Evolutionary conservation across 352 stramenopile genomes (phyloP).

Genomic region (Phytophthora citricola): DNA sequence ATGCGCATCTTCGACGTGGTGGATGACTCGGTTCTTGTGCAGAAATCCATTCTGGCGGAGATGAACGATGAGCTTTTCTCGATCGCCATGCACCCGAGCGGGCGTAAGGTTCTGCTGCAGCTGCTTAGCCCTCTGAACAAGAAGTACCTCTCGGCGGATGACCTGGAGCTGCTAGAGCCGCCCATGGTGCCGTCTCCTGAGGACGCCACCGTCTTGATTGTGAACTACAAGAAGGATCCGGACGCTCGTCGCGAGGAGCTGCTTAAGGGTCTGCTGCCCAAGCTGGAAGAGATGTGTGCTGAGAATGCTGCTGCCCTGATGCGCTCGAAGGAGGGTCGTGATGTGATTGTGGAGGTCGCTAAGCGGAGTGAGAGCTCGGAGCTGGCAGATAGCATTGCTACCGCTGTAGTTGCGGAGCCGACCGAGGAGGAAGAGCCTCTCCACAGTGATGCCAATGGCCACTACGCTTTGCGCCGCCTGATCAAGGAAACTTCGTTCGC

Average conservation of each 20-base stretch:
- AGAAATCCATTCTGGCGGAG: conserved; percentile 89
- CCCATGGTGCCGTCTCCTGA: conserved; percentile 77
- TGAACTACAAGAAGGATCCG: conserved; percentile 92
- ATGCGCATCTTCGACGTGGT: conserved; percentile 90
- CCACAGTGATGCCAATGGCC: conserved; percentile 74
- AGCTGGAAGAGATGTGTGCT: conserved; percentile 82
- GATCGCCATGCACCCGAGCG: conserved; percentile 75
- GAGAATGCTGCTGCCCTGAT: conserved; percentile 69
- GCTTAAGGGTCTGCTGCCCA: conserved; percentile 77
- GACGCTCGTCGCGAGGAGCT: conserved; percentile 76
- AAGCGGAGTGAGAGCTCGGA: conserved; percentile 67
- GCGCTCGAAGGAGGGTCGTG: conserved; percentile 81
- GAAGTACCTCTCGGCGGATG: conserved; percentile 85
- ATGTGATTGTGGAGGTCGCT: conserved; percentile 84
- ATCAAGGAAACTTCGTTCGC: conserved; percentile 79
- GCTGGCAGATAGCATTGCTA: conserved; percentile 52
- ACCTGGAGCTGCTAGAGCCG: conserved; percentile 73
- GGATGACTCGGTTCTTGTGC: conserved; percentile 91
- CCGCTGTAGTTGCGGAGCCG: conserved; percentile 51
- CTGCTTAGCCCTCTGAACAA: conserved; percentile 81
- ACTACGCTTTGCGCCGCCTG: conserved; percentile 74
- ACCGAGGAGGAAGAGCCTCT: conserved; percentile 60
- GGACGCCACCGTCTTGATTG: conserved; percentile 59
- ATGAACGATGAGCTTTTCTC: conserved; percentile 79
- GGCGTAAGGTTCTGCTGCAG: conserved; percentile 84